A percentile compares a stretch with the other conserved stretches of the same genome.
Conservation (phyloP, 495 filamentous ascomycete genomes). For the Neurospora sublineolata region DNA sequence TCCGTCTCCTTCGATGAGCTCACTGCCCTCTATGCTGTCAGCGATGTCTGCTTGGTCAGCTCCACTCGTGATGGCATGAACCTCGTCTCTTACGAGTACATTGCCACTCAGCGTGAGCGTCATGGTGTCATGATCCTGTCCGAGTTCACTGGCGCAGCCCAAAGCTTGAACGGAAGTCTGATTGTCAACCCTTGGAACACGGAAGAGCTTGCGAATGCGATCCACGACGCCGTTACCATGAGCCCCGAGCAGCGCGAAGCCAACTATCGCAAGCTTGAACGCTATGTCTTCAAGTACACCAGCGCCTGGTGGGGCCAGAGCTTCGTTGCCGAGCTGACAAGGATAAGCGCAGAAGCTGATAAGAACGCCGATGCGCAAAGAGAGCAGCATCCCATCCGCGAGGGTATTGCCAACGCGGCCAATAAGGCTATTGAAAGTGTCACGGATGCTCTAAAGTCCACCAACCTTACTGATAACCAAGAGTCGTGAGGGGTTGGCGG, state of each 20-base stretch:
- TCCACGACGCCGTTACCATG: conserved; percentile 78
- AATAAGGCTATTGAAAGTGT: conserved; percentile 9
- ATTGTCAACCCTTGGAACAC: conserved; percentile 90
- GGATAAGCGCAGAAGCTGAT: conserved; percentile 25
- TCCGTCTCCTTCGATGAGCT: conserved; percentile 81
- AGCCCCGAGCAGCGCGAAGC: conserved; percentile 67
- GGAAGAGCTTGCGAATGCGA: conserved; percentile 74
- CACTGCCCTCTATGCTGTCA: conserved; percentile 82
- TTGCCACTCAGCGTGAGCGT: conserved; percentile 71
- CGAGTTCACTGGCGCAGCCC: conserved; percentile 83
- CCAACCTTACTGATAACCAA: background rate
- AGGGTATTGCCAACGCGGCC: conserved; percentile 11
- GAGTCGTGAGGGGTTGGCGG: background rate
- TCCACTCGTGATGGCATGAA: conserved; percentile 98
- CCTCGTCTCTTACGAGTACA: conserved; percentile 90
- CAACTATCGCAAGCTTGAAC: conserved; percentile 69
- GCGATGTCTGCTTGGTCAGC: conserved; percentile 79
- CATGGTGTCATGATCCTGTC: conserved; percentile 87
- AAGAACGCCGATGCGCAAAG: conserved; percentile 1
- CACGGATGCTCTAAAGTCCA: conserved; percentile 1
- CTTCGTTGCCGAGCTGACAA: conserved; percentile 75
- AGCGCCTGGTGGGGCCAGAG: conserved; percentile 97
- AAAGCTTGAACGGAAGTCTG: conserved; percentile 73
- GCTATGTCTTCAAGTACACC: conserved; percentile 84
- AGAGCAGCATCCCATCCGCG: conserved; percentile 1